These are phyloP conservation scores for Hymenoscyphus repandus DNA, from an alignment of 2,329 filamentous ascomycete species.

Conservation along the genomic window DNA sequence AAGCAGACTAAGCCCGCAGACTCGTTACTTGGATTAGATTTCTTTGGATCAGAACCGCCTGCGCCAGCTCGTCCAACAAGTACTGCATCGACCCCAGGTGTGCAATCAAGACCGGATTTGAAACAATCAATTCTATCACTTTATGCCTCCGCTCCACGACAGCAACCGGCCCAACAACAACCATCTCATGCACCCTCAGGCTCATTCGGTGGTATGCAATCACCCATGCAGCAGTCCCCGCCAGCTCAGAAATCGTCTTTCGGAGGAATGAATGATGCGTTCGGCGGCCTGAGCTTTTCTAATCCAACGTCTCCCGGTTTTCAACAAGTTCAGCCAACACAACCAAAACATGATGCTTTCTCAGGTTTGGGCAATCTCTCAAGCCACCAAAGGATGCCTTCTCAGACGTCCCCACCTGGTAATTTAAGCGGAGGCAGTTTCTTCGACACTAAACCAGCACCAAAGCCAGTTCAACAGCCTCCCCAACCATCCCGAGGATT, in stretches of 20 bases:
- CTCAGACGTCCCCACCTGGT: constrained; percentile 43
- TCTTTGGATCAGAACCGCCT: constrained; percentile 69
- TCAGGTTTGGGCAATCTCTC: constrained; percentile 39
- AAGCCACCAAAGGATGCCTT: constrained; percentile 35
- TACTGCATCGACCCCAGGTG: constrained; percentile 60
- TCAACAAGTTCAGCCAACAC: constrained; percentile 24
- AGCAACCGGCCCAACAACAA: constrained; percentile 55
- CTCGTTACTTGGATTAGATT: constrained; percentile 87
- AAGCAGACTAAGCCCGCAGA: constrained; percentile 69
- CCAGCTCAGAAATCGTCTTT: constrained; percentile 35
- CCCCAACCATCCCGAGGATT: constrained; percentile 45
- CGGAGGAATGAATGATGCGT: constrained; percentile 69
- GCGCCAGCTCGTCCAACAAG: constrained; percentile 78
- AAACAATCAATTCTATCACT: constrained; percentile 97
- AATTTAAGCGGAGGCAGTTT: constrained; percentile 63
- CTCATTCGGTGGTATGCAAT: constrained; percentile 64
- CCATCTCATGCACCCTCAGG: constrained; percentile 51
- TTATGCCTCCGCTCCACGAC: constrained; percentile 78
- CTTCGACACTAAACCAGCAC: constrained; percentile 70
- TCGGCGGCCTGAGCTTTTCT: constrained; percentile 62
- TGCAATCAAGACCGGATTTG: constrained; percentile 79
- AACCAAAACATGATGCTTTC: constrained; percentile 42
- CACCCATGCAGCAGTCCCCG: constrained; percentile 45
- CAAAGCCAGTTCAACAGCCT: constrained; percentile 38
- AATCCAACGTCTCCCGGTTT: constrained; percentile 39